These are phyloP conservation scores for Phytophthora pini DNA, from an alignment of 352 stramenopile species.

Conservation along the genomic window DNA sequence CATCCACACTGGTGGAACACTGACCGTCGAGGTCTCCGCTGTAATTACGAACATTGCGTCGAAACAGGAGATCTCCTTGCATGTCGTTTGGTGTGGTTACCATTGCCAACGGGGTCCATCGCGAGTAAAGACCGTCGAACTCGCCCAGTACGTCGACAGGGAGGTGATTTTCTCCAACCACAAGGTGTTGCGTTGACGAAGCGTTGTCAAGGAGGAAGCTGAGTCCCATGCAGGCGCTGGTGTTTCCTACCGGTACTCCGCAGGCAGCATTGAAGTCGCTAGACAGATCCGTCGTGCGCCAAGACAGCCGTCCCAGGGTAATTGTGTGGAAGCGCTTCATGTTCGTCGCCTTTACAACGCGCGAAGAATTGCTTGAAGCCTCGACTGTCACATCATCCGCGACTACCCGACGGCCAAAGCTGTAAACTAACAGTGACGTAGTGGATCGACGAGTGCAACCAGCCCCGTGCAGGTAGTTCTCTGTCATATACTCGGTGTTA, in stretches of 20 bases:
- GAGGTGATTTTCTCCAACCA: slow-evolving; percentile 52
- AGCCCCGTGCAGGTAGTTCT: slow-evolving; percentile 34
- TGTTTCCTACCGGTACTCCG: not conserved
- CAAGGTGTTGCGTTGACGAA: slow-evolving; percentile 23
- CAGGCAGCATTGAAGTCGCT: slow-evolving; percentile 49
- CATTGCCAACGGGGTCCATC: slow-evolving; percentile 48
- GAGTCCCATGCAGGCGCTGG: slow-evolving; percentile 41
- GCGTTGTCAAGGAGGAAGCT: slow-evolving; percentile 37
- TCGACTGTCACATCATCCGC: slow-evolving; percentile 40
- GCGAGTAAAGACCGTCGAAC: slow-evolving; percentile 48
- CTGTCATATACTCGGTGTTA: slow-evolving; percentile 39
- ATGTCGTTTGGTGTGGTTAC: slow-evolving; percentile 36
- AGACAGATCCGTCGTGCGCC: slow-evolving; percentile 46
- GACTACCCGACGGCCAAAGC: slow-evolving; percentile 47
- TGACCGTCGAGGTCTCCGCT: slow-evolving; percentile 39
- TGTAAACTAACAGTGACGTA: slow-evolving; percentile 57
- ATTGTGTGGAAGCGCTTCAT: slow-evolving; percentile 53
- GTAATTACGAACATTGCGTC: slow-evolving; percentile 30
- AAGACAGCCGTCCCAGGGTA: slow-evolving; percentile 49
- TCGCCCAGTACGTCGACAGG: slow-evolving; percentile 36
- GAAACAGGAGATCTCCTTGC: slow-evolving; percentile 46
- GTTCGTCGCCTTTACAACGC: slow-evolving; percentile 39
- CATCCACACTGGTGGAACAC: slow-evolving; percentile 52
- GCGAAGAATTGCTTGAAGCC: slow-evolving; percentile 16
- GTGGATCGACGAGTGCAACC: slow-evolving; percentile 34